phyloP scores from a whole-genome alignment of 2,329 filamentous ascomycete genomes.

The Sphaerulina vaccinii region DNA sequence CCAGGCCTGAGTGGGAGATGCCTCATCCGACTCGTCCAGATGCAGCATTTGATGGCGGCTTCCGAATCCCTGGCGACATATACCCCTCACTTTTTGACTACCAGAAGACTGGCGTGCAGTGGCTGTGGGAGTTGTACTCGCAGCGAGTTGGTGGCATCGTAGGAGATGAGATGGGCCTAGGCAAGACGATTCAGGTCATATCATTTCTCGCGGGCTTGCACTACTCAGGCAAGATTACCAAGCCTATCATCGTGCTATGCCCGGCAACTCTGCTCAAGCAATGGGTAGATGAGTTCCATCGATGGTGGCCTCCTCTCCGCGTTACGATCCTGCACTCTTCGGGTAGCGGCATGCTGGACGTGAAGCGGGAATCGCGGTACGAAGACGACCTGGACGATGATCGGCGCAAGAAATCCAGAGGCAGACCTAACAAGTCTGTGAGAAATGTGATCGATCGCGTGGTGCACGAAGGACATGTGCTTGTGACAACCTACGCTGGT shows the following conservation, averaged over 20 bases:
- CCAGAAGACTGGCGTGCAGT: slow-evolving; percentile 94
- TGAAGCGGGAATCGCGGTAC: slow-evolving; percentile 58
- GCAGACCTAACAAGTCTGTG: slow-evolving; percentile 66
- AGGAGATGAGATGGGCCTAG: slow-evolving; percentile 98
- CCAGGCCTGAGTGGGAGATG: slow-evolving; percentile 70
- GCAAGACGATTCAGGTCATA: slow-evolving; percentile 82
- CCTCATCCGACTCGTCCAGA: slow-evolving; percentile 82
- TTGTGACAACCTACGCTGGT: slow-evolving; percentile 94
- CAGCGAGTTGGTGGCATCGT: slow-evolving; percentile 92
- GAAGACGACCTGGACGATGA: slow-evolving; percentile 60
- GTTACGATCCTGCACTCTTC: slow-evolving; percentile 95
- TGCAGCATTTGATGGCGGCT: slow-evolving; percentile 68
- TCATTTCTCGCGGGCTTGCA: slow-evolving; percentile 87
- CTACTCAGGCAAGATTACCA: slow-evolving; percentile 79
- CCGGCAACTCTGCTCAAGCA: slow-evolving; percentile 94
- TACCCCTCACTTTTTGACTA: slow-evolving; percentile 92
- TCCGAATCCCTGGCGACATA: slow-evolving; percentile 87
- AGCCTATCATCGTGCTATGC: slow-evolving; percentile 86
- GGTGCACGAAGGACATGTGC: slow-evolving; percentile 78
- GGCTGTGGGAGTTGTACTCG: slow-evolving; percentile 88
- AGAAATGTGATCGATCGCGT: slow-evolving; percentile 80
- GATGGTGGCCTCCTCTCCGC: slow-evolving; percentile 98
- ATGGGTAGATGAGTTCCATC: slow-evolving; percentile 98
- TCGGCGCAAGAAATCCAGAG: slow-evolving; percentile 33
- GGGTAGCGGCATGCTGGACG: slow-evolving; percentile 91